Percentiles rank a stretch among this genome's conserved stretches.
phyloP scores from a whole-genome alignment of 2,329 filamentous ascomycete species.

The Neofusicoccum cordaticola region DNA sequence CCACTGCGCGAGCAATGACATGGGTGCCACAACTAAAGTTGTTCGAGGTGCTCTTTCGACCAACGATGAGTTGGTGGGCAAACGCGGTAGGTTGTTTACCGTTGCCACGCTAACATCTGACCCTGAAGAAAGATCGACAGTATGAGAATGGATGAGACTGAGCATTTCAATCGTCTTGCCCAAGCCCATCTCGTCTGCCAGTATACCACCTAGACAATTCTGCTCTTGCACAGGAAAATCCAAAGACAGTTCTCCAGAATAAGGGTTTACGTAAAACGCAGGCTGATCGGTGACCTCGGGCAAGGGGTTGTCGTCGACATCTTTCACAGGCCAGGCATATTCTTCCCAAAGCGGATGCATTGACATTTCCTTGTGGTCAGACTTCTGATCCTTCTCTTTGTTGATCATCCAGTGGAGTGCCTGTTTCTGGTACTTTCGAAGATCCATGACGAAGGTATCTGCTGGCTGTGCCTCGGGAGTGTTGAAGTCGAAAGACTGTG shows the following conservation, averaged over 20 bases:
- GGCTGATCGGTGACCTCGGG: conserved; percentile 63
- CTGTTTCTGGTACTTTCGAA: conserved; percentile 93
- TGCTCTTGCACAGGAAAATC: conserved; percentile 93
- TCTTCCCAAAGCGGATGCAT: conserved; percentile 99
- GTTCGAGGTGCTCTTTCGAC: conserved; percentile 76
- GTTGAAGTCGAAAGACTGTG: conserved; percentile 92
- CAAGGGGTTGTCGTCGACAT: conserved; percentile 77
- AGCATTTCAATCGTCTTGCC: conserved; percentile 99
- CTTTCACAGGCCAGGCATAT: conserved; percentile 83
- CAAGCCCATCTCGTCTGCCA: conserved; percentile 96
- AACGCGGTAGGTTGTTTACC: conserved; percentile 61
- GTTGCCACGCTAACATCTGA: conserved; percentile 33
- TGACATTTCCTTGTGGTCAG: conserved; percentile 65
- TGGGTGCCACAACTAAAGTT: conserved; percentile 92
- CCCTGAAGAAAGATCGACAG: conserved; percentile 50
- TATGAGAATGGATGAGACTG: conserved; percentile 83
- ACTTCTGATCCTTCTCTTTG: conserved; percentile 80
- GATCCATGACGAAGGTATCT: conserved; percentile 73
- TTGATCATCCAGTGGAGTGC: conserved; percentile 94
- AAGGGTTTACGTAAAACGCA: conserved; percentile 93
- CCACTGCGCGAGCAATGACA: conserved; percentile 96
- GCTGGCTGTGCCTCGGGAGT: conserved; percentile 84
- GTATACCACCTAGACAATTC: conserved; percentile 85
- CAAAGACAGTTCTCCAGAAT: conserved; percentile 88
- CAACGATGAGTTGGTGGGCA: conserved; percentile 56